Base-by-base conservation (phyloP, 371 early-diverging fungal species). In the Mucor lusitanicus region DNA sequence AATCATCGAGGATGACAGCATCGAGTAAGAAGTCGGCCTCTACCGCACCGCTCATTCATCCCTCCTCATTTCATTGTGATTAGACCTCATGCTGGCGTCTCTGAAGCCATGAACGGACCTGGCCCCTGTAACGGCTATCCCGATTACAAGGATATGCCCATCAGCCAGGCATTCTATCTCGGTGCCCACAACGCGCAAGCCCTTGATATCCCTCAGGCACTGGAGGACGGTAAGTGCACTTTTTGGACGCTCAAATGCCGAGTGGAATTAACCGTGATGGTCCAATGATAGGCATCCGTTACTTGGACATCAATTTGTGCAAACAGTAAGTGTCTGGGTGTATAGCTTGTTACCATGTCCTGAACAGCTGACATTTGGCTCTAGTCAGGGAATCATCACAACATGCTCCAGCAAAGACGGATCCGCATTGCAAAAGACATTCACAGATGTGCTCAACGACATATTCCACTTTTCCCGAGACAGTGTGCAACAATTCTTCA, bases 111-210 rank as follows among this genome's bases (percentile, higher is more conserved):
- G 11, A 61, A 69, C n/a, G 67, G 61, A 3, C 67, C 72, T 23
- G 44, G 37, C 15, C 76, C 80, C 35, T 82, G 82, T 54, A 82
- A 82, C 44, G 76, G 74, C 6, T 76, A 68, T 19, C 78, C 82
- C 0, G 67, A 79, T 19, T 69, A 76, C 11, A 61, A 68, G 30
- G 39, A 76, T 1, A 32, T 82, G 53, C 79, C 79, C 25, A 59
- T 77, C 27, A 75, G 79, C 35, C 71, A 75, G 35, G 77, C 63
- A 5, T 72, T 79, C 42, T 82, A 72, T 56, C 66, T 77, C 15
- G 82, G 82, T 42, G 74, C 79, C 8, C 63, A 65, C 42, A 61
- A 64, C 33, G 67, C 72, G 1, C 70, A 70, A 19, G 61, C 69
- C 4, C 35, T 54, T 28, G 63, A 54, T n/a, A 56, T 77, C 40